Evolutionary conservation across 2,329 filamentous ascomycete genomes (phyloP).

Genomic region (Venturia pyrina): DNA sequence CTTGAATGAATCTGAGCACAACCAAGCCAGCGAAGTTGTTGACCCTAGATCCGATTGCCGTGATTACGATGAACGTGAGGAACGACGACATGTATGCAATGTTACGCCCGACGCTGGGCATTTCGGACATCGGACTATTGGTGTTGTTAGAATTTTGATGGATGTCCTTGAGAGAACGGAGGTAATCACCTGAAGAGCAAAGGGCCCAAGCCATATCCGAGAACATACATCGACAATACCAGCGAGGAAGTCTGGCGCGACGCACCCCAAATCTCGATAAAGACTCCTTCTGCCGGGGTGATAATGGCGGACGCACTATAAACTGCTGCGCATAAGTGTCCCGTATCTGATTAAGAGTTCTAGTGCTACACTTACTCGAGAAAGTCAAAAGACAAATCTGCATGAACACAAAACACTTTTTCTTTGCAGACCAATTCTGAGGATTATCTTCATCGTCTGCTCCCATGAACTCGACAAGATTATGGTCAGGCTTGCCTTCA

Average conservation of each 20-base stretch:
- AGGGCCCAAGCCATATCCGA: slow-evolving; percentile 9
- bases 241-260: slow-evolving; percentile 1
- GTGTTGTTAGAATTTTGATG: background rate
- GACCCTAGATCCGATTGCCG: slow-evolving; percentile 1
- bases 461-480: slow-evolving; percentile 10
- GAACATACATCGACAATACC: slow-evolving; percentile 12
- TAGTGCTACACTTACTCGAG: background rate
- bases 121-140: slow-evolving; percentile 11
- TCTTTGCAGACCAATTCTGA: slow-evolving; percentile 12
- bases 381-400: slow-evolving; percentile 12
- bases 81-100: slow-evolving; percentile 11
- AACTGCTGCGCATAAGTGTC: background rate
- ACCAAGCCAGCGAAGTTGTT: slow-evolving; percentile 11
- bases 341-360: background rate
- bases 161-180: background rate
- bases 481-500: background rate
- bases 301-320: slow-evolving; percentile 11
- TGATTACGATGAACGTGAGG: slow-evolving; percentile 12
- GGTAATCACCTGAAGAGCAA: slow-evolving; percentile 2
- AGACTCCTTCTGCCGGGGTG: background rate
- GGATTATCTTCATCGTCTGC: slow-evolving; percentile 12
- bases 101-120: slow-evolving; percentile 13
- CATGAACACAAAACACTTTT: slow-evolving; percentile 7
- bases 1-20: slow-evolving; percentile 13
- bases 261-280: slow-evolving; percentile 6